Percentiles rank a stretch among this genome's conserved stretches.
phyloP scores from a whole-genome alignment of 306 rosid species.

The Arachis hypogaea region DNA sequence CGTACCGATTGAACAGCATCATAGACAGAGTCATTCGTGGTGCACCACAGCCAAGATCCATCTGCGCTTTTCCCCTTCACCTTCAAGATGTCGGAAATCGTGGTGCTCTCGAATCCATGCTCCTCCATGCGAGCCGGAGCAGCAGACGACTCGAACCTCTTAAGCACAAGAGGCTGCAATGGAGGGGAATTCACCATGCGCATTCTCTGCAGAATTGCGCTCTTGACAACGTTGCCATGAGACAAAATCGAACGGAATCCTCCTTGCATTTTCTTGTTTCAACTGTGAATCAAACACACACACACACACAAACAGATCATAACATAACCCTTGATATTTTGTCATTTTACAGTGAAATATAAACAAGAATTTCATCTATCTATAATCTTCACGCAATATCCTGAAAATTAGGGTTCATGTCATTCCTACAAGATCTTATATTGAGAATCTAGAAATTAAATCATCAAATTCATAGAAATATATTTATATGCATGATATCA shows the following conservation, averaged over 20 bases:
- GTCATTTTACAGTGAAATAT: not conserved
- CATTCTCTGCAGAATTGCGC: constrained; percentile 73
- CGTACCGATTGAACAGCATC: constrained; percentile 98
- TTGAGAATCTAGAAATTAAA: constrained; percentile 15
- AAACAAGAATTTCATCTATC: not conserved
- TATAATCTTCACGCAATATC: not conserved
- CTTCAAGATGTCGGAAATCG: constrained; percentile 73
- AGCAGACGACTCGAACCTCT: constrained; percentile 61
- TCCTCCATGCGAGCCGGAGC: constrained; percentile 77
- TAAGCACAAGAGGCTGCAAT: constrained; percentile 63
- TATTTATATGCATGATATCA: not conserved
- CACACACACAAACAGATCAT: constrained; percentile 13
- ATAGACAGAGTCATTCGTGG: constrained; percentile 84
- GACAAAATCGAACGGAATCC: constrained; percentile 62
- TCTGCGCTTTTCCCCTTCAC: constrained; percentile 85
- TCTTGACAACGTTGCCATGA: constrained; percentile 65
- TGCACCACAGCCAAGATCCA: constrained; percentile 99
- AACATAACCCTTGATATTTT: constrained; percentile 17
- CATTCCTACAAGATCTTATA: constrained; percentile 5
- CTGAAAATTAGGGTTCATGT: constrained; percentile 22
- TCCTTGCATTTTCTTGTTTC: constrained; percentile 72
- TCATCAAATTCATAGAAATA: not conserved
- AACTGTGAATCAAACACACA: constrained; percentile 44
- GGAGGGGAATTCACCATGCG: constrained; percentile 72
- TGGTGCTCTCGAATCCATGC: constrained; percentile 98